Evolutionary conservation across 164 flowering plant genomes (phyloP), one percentile per base, ranked within the genome.

Genomic region (Vitis amurensis): DNA sequence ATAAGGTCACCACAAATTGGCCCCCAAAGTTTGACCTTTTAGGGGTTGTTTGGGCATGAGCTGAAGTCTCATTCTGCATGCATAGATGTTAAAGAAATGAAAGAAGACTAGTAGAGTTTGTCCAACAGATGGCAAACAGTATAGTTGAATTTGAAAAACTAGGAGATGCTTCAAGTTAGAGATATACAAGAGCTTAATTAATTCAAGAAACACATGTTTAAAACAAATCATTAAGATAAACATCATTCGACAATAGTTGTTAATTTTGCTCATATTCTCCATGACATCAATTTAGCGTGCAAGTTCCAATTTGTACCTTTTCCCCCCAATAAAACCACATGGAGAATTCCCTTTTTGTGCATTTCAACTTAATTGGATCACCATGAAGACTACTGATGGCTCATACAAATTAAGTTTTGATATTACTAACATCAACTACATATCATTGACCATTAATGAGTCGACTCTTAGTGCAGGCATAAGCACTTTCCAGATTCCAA

Each of bases 281-380:
- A 47, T 68, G 63, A 58, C 70, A 58, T 19, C 13, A 5, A 44
- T 4, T 16, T 57, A 19, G 14, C 61, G 51, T 68, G 8, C 14
- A 31, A 61, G 50, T 3, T 51, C 29, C 51, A 50, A 50, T 51
- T 61, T 61, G 72, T 16, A 51, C n/a, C 48, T 51, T 61, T 61
- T 13, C 16, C 8, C 27, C 11, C 59, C 17, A n/a, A 56, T 56
- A n/a, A 56, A 56, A 56, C 2, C 59, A 16, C 9, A 10, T 16
- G 59, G 16, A 17, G 44, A 37, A 37, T 37, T 37, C 44, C 27
- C 27, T 23, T 23, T 23, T 0, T 23, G 27, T 23, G 27, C 27
- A 23, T 23, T 23, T 23, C 27, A 23, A 23, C 27, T 23, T 1
- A 23, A 23, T 23, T 23, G 27, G 27, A 23, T 37, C 44, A 37